Percentiles rank a stretch among this genome's conserved stretches.
These are phyloP conservation scores for Beta macrorhiza DNA, from an alignment of 179 eudicot species.

Conservation along the genomic window DNA sequence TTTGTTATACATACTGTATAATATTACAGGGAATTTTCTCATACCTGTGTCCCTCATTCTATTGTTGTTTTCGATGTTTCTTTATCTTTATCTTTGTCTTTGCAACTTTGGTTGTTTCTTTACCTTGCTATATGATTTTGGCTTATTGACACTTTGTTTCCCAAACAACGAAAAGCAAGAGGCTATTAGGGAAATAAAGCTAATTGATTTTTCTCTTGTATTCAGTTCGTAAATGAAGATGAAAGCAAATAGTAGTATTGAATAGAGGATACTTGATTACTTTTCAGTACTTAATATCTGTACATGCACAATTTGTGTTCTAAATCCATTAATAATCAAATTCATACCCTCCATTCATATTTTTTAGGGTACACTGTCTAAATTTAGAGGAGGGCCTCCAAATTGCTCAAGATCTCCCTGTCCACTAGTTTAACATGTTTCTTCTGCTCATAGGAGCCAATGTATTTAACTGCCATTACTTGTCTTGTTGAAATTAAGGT, in stretches of 20 bases:
- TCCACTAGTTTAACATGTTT: neutral
- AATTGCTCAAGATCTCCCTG: too few species aligned
- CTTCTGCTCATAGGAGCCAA: neutral
- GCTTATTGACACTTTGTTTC: neutral
- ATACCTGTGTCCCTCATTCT: too few species aligned
- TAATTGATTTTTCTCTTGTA: neutral
- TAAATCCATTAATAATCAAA: too few species aligned
- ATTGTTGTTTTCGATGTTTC: neutral
- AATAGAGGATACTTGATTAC: too few species aligned
- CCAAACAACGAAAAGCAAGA: neutral
- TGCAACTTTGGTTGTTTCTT: neutral
- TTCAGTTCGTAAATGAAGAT: neutral
- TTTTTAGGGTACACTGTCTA: too few species aligned
- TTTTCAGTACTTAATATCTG: too few species aligned
- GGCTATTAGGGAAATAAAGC: neutral
- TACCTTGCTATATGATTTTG: neutral
- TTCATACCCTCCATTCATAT: too few species aligned
- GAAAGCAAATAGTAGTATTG: neutral
- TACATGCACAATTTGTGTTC: too few species aligned
- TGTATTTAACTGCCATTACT: neutral
- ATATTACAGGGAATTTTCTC: too few species aligned
- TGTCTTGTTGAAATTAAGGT: slow-evolving; percentile 39
- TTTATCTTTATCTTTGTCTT: neutral
- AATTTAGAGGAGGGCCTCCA: too few species aligned
- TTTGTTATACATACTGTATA: too few species aligned